Evolutionary conservation across 345 rosid species (phyloP).

Genomic region (Laguncularia racemosa): DNA sequence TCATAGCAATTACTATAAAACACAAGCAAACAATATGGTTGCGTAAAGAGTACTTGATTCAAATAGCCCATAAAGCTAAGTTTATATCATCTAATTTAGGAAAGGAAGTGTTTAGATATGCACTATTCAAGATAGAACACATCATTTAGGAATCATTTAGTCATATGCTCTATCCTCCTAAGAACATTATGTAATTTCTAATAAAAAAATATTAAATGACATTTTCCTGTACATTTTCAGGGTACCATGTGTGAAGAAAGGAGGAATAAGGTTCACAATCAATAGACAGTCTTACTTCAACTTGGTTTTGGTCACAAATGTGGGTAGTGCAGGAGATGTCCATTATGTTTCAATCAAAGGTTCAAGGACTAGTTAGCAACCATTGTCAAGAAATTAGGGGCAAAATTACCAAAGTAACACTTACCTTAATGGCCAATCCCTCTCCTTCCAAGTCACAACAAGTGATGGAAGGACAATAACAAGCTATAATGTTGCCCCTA

Average conservation of each 20-base stretch:
- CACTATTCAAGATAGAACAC: no score
- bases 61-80: no score
- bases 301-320: conserved; percentile 75
- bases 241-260: conserved; percentile 77
- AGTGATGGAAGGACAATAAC: conserved; percentile 74
- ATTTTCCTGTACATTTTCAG: conserved; percentile 23
- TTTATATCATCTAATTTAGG: no score
- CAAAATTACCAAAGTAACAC: conserved; percentile 98
- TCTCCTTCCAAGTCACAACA: conserved; percentile 81
- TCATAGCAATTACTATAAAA: no score
- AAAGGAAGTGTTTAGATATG: no score
- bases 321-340: conserved; percentile 82
- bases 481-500: conserved; percentile 45
- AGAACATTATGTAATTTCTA: no score
- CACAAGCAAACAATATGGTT: no score
- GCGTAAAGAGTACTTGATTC: no score
- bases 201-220: no score
- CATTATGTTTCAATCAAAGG: conserved; percentile 76
- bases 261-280: conserved; percentile 80
- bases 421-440: conserved; percentile 66
- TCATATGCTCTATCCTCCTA: no score
- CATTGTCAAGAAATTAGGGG: conserved; percentile 96
- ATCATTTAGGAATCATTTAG: no score
- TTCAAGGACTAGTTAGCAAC: conserved; percentile 69
- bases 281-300: conserved; percentile 96